These are phyloP conservation scores for Ophiocordyceps camponoti-saundersi DNA, from an alignment of 2,329 filamentous ascomycete genomes.

Conservation along the genomic window DNA sequence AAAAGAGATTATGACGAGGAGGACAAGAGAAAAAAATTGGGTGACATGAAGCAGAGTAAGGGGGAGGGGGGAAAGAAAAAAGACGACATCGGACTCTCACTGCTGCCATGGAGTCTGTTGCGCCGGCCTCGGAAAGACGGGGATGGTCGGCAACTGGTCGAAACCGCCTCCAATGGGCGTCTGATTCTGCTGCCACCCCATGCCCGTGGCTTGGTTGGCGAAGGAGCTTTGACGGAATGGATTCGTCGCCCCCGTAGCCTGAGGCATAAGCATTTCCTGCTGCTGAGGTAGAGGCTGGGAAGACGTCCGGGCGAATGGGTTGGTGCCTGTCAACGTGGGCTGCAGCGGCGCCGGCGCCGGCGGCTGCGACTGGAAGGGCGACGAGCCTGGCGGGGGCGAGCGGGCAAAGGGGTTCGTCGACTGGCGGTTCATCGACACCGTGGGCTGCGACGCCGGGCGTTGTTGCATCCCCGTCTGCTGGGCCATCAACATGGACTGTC, in stretches of 20 bases:
- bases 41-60: neutral
- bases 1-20: neutral
- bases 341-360: conserved; percentile 20
- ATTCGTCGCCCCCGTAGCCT: conserved; percentile 79
- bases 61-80: neutral
- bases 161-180: conserved; percentile 67
- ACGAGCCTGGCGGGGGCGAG: conserved; percentile 25
- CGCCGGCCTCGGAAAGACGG: conserved; percentile 70
- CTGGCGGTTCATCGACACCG: conserved; percentile 34
- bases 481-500: conserved; percentile 66
- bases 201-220: conserved; percentile 73
- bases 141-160: conserved; percentile 62
- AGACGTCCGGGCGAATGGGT: conserved; percentile 34
- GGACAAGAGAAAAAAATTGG: neutral
- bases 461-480: conserved; percentile 31
- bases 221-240: conserved; percentile 87
- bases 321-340: conserved; percentile 36
- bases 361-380: conserved; percentile 10
- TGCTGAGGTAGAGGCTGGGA: conserved; percentile 17
- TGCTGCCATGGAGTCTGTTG: conserved; percentile 46
- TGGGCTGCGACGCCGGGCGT: conserved; percentile 17
- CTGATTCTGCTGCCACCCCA: conserved; percentile 72
- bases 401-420: conserved; percentile 83
- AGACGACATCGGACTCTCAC: conserved; percentile 12
- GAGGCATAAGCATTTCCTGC: conserved; percentile 40